Evolutionary conservation across 2,329 filamentous ascomycete genomes (phyloP).

Genomic region (Trichoderma lentiforme): DNA sequence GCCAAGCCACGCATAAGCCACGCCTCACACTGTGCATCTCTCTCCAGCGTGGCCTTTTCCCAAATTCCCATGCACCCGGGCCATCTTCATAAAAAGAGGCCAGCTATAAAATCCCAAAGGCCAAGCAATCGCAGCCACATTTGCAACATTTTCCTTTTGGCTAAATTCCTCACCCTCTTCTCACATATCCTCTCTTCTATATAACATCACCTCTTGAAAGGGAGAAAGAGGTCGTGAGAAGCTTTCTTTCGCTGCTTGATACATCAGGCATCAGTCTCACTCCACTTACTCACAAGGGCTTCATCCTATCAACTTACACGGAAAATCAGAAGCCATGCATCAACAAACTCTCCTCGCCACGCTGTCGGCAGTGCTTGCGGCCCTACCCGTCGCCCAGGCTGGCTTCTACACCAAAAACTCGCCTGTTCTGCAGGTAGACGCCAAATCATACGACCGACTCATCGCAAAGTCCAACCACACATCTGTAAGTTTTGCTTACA

Average conservation of each 20-base stretch:
- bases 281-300: neutral
- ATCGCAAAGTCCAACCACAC: constrained; percentile 90
- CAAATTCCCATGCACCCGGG: neutral
- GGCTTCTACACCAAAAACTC: constrained; percentile 83
- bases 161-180: neutral
- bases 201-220: neutral
- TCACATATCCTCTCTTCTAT: neutral
- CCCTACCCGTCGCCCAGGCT: constrained; percentile 62
- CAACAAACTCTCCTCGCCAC: constrained; percentile 46
- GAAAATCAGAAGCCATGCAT: constrained; percentile 44
- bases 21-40: constrained; percentile 15
- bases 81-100: neutral
- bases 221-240: neutral
- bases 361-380: constrained; percentile 58
- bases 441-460: constrained; percentile 73
- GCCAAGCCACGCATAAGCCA: neutral
- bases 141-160: neutral
- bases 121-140: neutral
- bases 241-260: neutral
- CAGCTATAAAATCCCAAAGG: constrained; percentile 5
- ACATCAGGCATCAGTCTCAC: neutral
- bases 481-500: constrained; percentile 59
- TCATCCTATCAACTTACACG: constrained; percentile 1
- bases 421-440: constrained; percentile 77
- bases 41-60: constrained; percentile 32